phyloP scores from a whole-genome alignment of 2,329 filamentous ascomycete genomes.

The Hirsutella thompsonii region DNA sequence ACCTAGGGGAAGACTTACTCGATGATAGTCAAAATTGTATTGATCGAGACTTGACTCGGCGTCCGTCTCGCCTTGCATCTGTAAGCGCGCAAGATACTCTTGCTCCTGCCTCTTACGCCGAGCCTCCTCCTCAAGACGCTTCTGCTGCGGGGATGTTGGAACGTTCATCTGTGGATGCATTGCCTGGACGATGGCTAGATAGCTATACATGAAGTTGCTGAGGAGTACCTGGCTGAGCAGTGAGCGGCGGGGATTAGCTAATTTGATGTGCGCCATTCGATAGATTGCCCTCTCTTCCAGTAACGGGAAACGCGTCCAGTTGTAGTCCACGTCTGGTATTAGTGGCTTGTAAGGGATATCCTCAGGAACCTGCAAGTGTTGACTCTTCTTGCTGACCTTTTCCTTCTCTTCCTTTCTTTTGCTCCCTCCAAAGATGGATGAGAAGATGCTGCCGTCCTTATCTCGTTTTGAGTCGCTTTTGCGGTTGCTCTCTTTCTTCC shows the following conservation, averaged over 20 bases:
- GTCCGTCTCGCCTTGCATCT: slow-evolving; percentile 30
- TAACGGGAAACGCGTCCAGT: slow-evolving; percentile 91
- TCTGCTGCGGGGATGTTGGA: slow-evolving; percentile 68
- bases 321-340: slow-evolving; percentile 83
- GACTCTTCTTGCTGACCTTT: slow-evolving; percentile 57
- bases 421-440: slow-evolving; percentile 78
- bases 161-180: slow-evolving; percentile 96
- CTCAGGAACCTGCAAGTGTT: slow-evolving; percentile 65
- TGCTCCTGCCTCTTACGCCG: slow-evolving; percentile 36
- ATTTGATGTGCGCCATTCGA: slow-evolving; percentile 95
- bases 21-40: slow-evolving; percentile 41
- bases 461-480: slow-evolving; percentile 78
- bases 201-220: slow-evolving; percentile 99
- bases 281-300: slow-evolving; percentile 95
- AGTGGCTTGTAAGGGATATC: slow-evolving; percentile 61
- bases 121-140: slow-evolving; percentile 43
- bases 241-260: slow-evolving; percentile 89
- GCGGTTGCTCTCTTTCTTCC: slow-evolving; percentile 65
- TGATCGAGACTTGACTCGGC: slow-evolving; percentile 33
- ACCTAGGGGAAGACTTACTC: slow-evolving; percentile 23
- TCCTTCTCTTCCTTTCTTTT: slow-evolving; percentile 82
- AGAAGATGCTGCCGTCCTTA: slow-evolving; percentile 87
- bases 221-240: slow-evolving; percentile 89
- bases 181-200: slow-evolving; percentile 94
- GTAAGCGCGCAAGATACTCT: slow-evolving; percentile 33